phyloP scores from a whole-genome alignment of 768 basidiomycete species.

The Amanita thiersii region DNA sequence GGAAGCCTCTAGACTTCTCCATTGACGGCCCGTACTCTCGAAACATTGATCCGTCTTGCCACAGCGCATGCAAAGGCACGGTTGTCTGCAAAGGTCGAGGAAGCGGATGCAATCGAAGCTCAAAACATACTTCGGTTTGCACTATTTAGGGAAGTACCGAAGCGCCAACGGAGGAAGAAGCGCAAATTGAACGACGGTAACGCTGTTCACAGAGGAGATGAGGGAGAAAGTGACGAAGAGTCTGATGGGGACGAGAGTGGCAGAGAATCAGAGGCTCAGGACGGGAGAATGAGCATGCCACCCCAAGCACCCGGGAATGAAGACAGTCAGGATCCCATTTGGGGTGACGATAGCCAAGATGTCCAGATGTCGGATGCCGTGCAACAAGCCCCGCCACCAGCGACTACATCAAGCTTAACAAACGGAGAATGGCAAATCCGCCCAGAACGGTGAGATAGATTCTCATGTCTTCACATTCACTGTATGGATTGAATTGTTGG shows the following conservation, averaged over 20 bases:
- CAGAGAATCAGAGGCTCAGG: constrained; percentile 28
- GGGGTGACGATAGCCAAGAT: constrained; percentile 64
- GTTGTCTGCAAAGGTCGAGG: constrained; percentile 77
- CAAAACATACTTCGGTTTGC: constrained; percentile 96
- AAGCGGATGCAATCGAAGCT: constrained; percentile 80
- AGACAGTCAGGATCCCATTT: constrained; percentile 47
- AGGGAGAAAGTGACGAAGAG: constrained; percentile 45
- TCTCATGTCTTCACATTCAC: neutral
- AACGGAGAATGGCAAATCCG: constrained; percentile 35
- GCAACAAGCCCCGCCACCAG: constrained; percentile 23
- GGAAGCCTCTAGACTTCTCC: constrained; percentile 73
- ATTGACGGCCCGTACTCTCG: constrained; percentile 94
- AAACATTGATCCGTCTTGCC: constrained; percentile 95
- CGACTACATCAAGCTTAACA: too few species aligned
- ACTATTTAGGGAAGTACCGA: constrained; percentile 94
- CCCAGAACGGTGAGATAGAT: constrained; percentile 48
- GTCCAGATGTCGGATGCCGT: constrained; percentile 46
- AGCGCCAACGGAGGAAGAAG: constrained; percentile 74
- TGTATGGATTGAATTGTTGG: constrained; percentile 4
- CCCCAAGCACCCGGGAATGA: constrained; percentile 21
- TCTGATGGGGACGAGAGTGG: constrained; percentile 43
- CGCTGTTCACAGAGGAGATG: constrained; percentile 35
- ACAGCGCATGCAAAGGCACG: constrained; percentile 98
- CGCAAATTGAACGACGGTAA: constrained; percentile 74
- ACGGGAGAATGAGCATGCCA: constrained; percentile 45